These are phyloP conservation scores for Trametes punicea DNA, from an alignment of 768 basidiomycete species.

Conservation along the genomic window DNA sequence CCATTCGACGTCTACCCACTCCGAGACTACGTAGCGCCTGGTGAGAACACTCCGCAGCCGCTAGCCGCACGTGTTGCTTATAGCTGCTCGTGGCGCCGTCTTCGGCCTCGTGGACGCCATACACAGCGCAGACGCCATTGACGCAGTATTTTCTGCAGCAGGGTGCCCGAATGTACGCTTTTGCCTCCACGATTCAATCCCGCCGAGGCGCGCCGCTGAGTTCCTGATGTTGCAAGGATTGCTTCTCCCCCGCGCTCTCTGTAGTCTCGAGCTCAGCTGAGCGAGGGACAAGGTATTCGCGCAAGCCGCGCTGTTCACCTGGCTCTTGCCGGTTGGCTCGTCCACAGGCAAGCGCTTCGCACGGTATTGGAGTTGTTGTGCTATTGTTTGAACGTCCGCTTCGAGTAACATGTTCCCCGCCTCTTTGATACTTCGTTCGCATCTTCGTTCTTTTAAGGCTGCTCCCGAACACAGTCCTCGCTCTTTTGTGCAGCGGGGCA, in stretches of 20 bases:
- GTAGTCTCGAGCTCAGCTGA: not conserved
- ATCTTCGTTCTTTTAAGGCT: not conserved
- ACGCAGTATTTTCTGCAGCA: constrained; percentile 58
- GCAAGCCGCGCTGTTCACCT: not conserved
- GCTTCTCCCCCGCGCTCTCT: constrained; percentile 15
- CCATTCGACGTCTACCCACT: constrained; percentile 78
- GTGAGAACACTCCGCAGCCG: constrained; percentile 44
- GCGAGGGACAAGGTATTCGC: not conserved
- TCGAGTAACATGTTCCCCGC: not conserved
- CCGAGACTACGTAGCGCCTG: constrained; percentile 71
- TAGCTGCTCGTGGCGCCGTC: constrained; percentile 4
- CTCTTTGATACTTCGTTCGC: not conserved
- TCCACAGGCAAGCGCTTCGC: not conserved
- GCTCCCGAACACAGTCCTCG: constrained; percentile 5
- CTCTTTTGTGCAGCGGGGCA: not conserved
- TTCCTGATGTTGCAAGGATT: constrained; percentile 24
- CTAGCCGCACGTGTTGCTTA: constrained; percentile 16
- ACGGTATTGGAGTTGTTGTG: not conserved
- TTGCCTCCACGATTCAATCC: constrained; percentile 34
- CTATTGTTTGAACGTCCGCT: constrained; percentile 9
- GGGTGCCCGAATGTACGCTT: constrained; percentile 54
- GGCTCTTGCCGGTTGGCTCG: not conserved
- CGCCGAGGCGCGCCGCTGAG: constrained; percentile 25
- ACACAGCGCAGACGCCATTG: constrained; percentile 45
- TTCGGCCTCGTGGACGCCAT: constrained; percentile 8